Percentiles rank a stretch among this genome's conserved stretches.
phyloP scores from a whole-genome alignment of 352 stramenopile species.

The Phytophthora ohioensis region DNA sequence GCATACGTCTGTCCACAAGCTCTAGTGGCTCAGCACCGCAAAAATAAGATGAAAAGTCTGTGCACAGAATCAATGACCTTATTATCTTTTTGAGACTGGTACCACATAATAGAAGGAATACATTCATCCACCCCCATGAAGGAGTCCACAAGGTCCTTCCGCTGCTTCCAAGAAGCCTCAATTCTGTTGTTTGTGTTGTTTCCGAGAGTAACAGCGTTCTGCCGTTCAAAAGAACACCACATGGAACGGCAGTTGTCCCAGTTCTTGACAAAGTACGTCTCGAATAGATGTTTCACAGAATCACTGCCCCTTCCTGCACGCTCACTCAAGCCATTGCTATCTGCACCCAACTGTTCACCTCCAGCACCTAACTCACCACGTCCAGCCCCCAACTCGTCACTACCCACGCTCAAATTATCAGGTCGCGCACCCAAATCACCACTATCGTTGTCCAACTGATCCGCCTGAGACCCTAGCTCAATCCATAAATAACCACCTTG shows the following conservation, averaged over 20 bases:
- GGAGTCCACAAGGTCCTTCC: conserved; percentile 25
- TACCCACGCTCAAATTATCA: too few relatives aligned
- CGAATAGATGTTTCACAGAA: conserved; percentile 19
- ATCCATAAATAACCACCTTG: background rate
- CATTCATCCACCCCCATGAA: conserved; percentile 13
- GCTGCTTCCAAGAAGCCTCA: conserved; percentile 36
- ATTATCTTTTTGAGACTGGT: conserved; percentile 24
- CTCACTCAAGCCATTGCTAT: too few relatives aligned
- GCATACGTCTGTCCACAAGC: too few relatives aligned
- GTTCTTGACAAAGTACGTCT: conserved; percentile 35
- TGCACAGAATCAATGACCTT: conserved; percentile 6
- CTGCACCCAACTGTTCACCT: background rate
- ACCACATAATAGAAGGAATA: too few relatives aligned
- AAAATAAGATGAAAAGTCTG: conserved; percentile 1
- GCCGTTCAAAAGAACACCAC: conserved; percentile 29
- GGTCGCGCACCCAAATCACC: too few relatives aligned
- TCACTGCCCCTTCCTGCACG: too few relatives aligned
- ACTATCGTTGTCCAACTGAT: background rate
- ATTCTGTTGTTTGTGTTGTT: conserved; percentile 45
- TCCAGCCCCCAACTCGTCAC: background rate
- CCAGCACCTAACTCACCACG: conserved; percentile 2
- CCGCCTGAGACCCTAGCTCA: too few relatives aligned
- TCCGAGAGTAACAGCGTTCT: conserved; percentile 22
- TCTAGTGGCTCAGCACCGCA: too few relatives aligned
- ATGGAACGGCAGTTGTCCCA: conserved; percentile 23